Percentiles rank a stretch among this genome's conserved stretches.
These are phyloP conservation scores for Hymenoscyphus occultus DNA, from an alignment of 2,329 filamentous ascomycete species.

Conservation along the genomic window DNA sequence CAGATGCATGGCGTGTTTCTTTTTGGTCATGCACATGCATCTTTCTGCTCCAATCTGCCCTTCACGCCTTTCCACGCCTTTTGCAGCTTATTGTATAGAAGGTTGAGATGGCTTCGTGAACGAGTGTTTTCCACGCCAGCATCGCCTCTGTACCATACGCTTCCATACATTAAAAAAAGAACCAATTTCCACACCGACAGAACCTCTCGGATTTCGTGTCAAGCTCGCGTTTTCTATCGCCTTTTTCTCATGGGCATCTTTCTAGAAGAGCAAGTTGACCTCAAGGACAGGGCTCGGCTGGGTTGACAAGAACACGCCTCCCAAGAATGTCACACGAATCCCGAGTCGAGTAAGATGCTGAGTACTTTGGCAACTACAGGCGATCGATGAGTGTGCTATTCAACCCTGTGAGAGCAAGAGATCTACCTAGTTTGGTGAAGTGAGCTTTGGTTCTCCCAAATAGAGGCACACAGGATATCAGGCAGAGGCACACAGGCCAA, in stretches of 20 bases:
- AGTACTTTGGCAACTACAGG: too few species aligned
- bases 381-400: too few species aligned
- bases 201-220: constrained; percentile 6
- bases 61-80: constrained; percentile 19
- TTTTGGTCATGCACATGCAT: not conserved
- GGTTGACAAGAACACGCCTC: too few species aligned
- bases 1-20: constrained; percentile 22
- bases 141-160: not conserved
- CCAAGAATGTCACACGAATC: too few species aligned
- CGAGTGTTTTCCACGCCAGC: constrained; percentile 17
- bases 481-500: too few species aligned
- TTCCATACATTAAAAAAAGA: not conserved
- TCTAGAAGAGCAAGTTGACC: not conserved
- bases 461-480: too few species aligned
- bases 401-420: too few species aligned
- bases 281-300: too few species aligned
- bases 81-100: constrained; percentile 14
- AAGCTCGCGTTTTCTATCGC: not conserved
- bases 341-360: too few species aligned
- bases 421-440: too few species aligned
- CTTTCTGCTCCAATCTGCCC: constrained; percentile 9
- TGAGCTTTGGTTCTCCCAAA: too few species aligned
- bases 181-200: constrained; percentile 26
- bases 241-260: not conserved
- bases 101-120: constrained; percentile 3